Evolutionary conservation across 306 rosid genomes (phyloP).

Genomic region (Cucumis cinereus): DNA sequence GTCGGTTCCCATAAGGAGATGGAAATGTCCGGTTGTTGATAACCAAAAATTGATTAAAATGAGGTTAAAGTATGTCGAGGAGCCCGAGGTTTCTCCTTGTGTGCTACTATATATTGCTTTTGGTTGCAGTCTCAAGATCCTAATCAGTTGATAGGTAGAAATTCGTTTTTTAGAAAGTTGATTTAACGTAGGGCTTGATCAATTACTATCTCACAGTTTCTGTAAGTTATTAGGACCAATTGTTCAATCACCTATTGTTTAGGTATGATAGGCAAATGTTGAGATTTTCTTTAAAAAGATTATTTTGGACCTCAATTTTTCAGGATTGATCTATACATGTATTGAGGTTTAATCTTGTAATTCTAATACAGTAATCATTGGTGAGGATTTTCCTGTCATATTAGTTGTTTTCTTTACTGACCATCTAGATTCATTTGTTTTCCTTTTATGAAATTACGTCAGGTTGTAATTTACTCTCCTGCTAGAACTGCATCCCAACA

Average conservation of each 20-base stretch:
- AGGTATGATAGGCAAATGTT: neutral
- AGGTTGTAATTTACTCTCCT: slow-evolving; percentile 94
- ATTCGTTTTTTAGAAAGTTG: neutral
- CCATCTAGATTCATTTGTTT: neutral
- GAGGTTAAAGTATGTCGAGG: neutral
- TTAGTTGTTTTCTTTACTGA: neutral
- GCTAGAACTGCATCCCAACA: slow-evolving; percentile 95
- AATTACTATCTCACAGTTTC: neutral
- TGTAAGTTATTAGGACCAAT: neutral
- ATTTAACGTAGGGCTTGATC: neutral
- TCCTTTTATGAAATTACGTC: slow-evolving; percentile 3
- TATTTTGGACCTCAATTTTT: neutral
- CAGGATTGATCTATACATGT: neutral
- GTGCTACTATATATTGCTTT: neutral
- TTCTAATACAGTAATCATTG: neutral
- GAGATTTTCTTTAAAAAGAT: neutral
- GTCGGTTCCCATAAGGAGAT: neutral
- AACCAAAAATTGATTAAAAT: neutral
- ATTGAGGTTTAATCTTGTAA: neutral
- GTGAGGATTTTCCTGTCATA: neutral
- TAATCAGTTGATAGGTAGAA: neutral
- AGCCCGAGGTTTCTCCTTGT: neutral
- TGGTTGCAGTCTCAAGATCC: neutral
- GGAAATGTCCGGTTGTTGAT: neutral
- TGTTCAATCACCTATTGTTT: neutral